Evolutionary conservation across 1,139 yeast genomes (phyloP).

Genomic region (Geotrichum reessii): DNA sequence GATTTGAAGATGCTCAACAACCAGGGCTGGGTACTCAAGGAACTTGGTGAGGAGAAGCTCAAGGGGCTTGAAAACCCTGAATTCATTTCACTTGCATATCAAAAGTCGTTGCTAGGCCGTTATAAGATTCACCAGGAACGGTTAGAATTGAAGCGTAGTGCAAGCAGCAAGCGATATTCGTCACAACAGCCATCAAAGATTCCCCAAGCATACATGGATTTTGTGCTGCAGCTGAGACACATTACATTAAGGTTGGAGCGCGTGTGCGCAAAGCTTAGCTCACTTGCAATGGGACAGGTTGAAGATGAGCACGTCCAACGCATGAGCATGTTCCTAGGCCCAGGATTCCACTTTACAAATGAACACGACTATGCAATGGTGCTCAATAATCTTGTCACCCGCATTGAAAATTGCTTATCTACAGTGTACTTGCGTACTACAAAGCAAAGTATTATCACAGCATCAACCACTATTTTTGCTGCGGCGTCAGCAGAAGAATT

Average conservation of each 20-base stretch:
- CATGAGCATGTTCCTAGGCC: conserved; percentile 4
- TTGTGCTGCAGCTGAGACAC: conserved; percentile 43
- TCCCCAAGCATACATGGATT: conserved; percentile 28
- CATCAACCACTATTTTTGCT: background rate
- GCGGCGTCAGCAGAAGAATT: background rate
- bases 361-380: conserved; percentile 43
- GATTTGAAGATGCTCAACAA: conserved; percentile 63
- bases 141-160: conserved; percentile 31
- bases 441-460: background rate
- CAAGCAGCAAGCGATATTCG: conserved; percentile 9
- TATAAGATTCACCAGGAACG: conserved; percentile 14
- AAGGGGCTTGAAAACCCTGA: conserved; percentile 96
- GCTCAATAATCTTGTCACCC: conserved; percentile 56
- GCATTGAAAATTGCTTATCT: conserved; percentile 49
- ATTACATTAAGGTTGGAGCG: conserved; percentile 48
- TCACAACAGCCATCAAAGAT: conserved; percentile 30
- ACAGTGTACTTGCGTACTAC: conserved; percentile 22
- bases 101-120: conserved; percentile 37
- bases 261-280: conserved; percentile 39
- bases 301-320: conserved; percentile 3
- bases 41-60: conserved; percentile 79
- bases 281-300: conserved; percentile 10
- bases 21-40: conserved; percentile 63
- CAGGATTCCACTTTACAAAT: conserved; percentile 25
- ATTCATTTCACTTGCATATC: conserved; percentile 71